Evolutionary conservation across 768 basidiomycete species (phyloP).

Genomic region (Suillus subluteus): DNA sequence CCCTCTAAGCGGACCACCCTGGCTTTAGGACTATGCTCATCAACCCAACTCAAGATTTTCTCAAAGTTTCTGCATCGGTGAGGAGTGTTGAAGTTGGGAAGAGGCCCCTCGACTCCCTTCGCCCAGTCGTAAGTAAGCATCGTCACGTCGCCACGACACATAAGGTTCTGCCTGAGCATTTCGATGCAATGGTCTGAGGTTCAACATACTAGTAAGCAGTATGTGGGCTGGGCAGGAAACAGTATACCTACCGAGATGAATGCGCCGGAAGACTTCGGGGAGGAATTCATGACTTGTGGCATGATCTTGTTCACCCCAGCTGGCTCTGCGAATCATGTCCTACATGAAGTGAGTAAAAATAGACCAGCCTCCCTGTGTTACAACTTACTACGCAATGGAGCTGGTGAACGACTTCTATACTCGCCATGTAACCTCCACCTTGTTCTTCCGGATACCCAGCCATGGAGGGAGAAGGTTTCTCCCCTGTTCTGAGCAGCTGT

Average conservation of each 20-base stretch:
- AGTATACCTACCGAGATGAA: neutral
- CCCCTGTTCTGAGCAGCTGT: neutral
- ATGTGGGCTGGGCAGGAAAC: neutral
- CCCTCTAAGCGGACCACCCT: neutral
- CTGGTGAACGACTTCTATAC: neutral
- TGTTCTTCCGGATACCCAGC: neutral
- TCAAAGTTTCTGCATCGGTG: neutral
- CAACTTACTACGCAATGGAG: neutral
- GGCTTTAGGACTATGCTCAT: neutral
- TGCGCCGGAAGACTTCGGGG: neutral
- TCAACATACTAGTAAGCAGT: neutral
- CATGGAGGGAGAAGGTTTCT: neutral
- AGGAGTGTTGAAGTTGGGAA: neutral
- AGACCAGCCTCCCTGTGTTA: neutral
- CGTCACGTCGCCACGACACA: neutral
- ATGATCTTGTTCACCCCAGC: neutral
- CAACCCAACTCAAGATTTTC: neutral
- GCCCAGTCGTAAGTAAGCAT: neutral
- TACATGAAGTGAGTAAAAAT: neutral
- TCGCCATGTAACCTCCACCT: neutral
- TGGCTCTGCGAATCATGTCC: neutral
- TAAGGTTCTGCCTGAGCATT: neutral
- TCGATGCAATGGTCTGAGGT: neutral
- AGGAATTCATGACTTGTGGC: neutral
- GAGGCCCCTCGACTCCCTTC: neutral